A percentile compares a stretch with the other conserved stretches of the same genome.
Evolutionary conservation across 768 basidiomycete species (phyloP).

Genomic region (Epithele typhae): DNA sequence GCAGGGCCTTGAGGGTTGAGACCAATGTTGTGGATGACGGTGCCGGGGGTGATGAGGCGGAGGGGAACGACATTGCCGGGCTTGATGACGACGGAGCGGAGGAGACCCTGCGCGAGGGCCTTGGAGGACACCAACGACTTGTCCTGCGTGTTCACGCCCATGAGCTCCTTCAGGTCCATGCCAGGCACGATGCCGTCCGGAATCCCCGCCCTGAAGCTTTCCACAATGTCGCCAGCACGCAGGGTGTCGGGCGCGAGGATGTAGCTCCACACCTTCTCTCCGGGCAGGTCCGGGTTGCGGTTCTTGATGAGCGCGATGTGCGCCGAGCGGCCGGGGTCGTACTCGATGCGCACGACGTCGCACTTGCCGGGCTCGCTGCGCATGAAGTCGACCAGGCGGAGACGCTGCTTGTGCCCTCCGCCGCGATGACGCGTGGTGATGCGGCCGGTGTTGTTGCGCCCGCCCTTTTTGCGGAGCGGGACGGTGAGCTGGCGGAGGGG

Average conservation of each 20-base stretch:
- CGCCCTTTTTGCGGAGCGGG: constrained; percentile 79
- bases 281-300: constrained; percentile 49
- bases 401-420: constrained; percentile 85
- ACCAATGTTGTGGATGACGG: constrained; percentile 82
- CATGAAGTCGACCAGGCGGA: constrained; percentile 83
- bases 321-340: constrained; percentile 89
- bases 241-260: constrained; percentile 90
- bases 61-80: constrained; percentile 93
- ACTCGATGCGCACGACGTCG: constrained; percentile 93
- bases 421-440: constrained; percentile 89
- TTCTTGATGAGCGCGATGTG: constrained; percentile 89
- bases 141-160: constrained; percentile 20
- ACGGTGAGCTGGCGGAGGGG: constrained; percentile 81
- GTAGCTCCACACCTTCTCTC: constrained; percentile 72
- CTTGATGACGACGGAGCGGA: constrained; percentile 79
- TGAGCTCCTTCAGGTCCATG: constrained; percentile 23
- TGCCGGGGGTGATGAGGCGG: constrained; percentile 87
- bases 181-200: constrained; percentile 67
- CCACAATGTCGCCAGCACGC: constrained; percentile 82
- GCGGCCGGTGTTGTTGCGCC: constrained; percentile 75
- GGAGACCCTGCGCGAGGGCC: constrained; percentile 75
- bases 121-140: constrained; percentile 37
- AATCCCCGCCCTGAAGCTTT: constrained; percentile 82
- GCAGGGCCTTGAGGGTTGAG: constrained; percentile 73
- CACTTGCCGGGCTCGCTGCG: constrained; percentile 75